These are phyloP conservation scores for Amborella trichopoda DNA, from an alignment of 164 flowering plant genomes.

Conservation along the genomic window DNA sequence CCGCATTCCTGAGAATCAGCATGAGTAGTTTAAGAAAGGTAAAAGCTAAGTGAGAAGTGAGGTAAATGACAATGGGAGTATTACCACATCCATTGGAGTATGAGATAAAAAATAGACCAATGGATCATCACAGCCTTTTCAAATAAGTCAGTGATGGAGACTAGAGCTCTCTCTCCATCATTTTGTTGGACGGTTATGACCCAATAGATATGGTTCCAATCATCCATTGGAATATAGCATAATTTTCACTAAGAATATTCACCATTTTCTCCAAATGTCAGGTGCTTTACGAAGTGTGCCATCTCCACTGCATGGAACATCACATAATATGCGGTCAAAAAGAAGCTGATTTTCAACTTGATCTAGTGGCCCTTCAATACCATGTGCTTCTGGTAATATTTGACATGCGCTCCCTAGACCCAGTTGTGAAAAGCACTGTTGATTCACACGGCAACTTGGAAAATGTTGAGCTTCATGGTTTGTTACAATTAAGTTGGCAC, in stretches of 20 bases:
- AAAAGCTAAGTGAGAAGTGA: constrained; percentile 1
- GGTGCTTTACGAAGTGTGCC: constrained; percentile 99
- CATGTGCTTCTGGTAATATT: too few relatives aligned
- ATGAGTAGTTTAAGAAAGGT: not conserved
- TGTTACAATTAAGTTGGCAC: constrained; percentile 90
- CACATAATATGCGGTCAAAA: constrained; percentile 96
- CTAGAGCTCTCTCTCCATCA: too few relatives aligned
- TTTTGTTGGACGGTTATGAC: too few relatives aligned
- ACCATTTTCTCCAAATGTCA: constrained; percentile 98
- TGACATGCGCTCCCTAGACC: constrained; percentile 15
- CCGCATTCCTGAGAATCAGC: constrained; percentile 52
- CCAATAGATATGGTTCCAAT: too few relatives aligned
- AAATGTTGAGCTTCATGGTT: constrained; percentile 99
- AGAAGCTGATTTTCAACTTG: constrained; percentile 30
- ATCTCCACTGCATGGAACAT: constrained; percentile 99
- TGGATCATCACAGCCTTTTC: too few relatives aligned
- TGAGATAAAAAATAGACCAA: too few relatives aligned
- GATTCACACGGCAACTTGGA: constrained; percentile 61
- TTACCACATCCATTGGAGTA: too few relatives aligned
- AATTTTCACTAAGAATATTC: constrained; percentile 1
- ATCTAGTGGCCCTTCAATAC: constrained; percentile 11
- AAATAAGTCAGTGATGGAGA: too few relatives aligned
- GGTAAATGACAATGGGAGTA: not conserved
- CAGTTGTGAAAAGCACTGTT: constrained; percentile 13
- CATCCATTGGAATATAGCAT: too few relatives aligned